Evolutionary conservation across 1,139 yeast species (phyloP), one percentile per base, ranked within the genome.

Genomic region (Magnusiomyces magnusii): DNA sequence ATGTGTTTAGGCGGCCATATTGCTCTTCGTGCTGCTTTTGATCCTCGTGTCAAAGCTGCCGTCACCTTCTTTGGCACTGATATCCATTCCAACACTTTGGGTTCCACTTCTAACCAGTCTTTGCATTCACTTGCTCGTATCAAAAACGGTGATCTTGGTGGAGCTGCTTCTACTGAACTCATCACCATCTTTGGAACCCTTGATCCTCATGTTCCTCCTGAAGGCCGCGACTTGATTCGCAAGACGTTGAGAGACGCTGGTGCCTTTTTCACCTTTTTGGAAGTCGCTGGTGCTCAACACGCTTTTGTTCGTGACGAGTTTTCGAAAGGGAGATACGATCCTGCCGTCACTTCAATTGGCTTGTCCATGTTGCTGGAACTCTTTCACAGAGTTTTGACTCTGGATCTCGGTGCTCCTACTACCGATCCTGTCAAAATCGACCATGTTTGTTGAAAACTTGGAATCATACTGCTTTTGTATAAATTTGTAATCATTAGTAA

Each of bases 1-100:
- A 87, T 87, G 92, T 87, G 95, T 69, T 80, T 87, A 25, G 95
- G 95, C 24, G 95, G 95, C 1, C 95, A 87, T 69, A 76, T 87
- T 67, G 93, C 95, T 0, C 86, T 81, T 72, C 78, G 95, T 65
- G 83, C 89, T 1, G 81, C 87, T 7, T 77, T 87, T 64, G 91
- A 87, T 67, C 77, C 80, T 36, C 74, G 90, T 59, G 82, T 87
- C 44, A 74, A 75, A 34, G 90, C 93, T 19, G 80, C 86, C 10
- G 87, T 86, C 23, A 84, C 91, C 62, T 87, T 86, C 73, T 87
- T 87, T 73, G 89, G 92, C 19, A 87, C 95, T 13, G 95, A 87
- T 67, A 85, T 87, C 68, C 95, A 87, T 68, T 76, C 77, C 60
- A 83, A 78, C 66, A 79, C 85, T 9, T 74, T 86, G 59, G 95